A percentile compares a stretch with the other conserved stretches of the same genome.
Conservation (phyloP, 108 stramenopile species). For the Cyclostephanos invisitatus region DNA sequence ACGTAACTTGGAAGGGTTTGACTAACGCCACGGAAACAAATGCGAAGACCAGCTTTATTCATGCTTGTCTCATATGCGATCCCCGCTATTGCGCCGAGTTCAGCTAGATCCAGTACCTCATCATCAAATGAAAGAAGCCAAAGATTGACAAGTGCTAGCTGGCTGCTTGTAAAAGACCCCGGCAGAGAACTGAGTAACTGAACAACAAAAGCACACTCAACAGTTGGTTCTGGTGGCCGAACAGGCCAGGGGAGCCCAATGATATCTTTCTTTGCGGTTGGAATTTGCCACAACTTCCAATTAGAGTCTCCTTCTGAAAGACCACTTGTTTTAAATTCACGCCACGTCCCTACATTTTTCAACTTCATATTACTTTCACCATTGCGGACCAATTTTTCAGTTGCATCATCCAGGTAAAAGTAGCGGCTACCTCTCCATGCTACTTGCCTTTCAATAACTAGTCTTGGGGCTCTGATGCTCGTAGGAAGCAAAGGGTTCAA, state of each 20-base stretch:
- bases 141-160: slow-evolving; percentile 65
- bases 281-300: slow-evolving; percentile 52
- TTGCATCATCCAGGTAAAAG: slow-evolving; percentile 43
- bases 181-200: slow-evolving; percentile 73
- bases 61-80: slow-evolving; percentile 78
- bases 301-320: slow-evolving; percentile 18
- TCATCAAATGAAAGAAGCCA: slow-evolving; percentile 74
- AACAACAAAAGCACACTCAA: slow-evolving; percentile 67
- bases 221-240: slow-evolving; percentile 61
- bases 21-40: slow-evolving; percentile 70
- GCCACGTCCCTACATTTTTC: slow-evolving; percentile 37
- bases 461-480: slow-evolving; percentile 51
- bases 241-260: slow-evolving; percentile 48
- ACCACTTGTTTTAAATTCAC: slow-evolving; percentile 13
- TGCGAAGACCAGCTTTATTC: slow-evolving; percentile 69
- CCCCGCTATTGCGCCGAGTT: slow-evolving; percentile 73
- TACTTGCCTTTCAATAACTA: slow-evolving; percentile 31
- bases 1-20: slow-evolving; percentile 73
- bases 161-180: slow-evolving; percentile 50
- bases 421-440: slow-evolving; percentile 30
- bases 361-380: slow-evolving; percentile 24
- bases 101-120: slow-evolving; percentile 67
- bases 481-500: slow-evolving; percentile 74
- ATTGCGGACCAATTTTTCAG: slow-evolving; percentile 5
- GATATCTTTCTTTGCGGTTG: slow-evolving; percentile 18